These are phyloP conservation scores for Apiospora rasikravindrae DNA, from an alignment of 2,329 filamentous ascomycete species.

Conservation along the genomic window DNA sequence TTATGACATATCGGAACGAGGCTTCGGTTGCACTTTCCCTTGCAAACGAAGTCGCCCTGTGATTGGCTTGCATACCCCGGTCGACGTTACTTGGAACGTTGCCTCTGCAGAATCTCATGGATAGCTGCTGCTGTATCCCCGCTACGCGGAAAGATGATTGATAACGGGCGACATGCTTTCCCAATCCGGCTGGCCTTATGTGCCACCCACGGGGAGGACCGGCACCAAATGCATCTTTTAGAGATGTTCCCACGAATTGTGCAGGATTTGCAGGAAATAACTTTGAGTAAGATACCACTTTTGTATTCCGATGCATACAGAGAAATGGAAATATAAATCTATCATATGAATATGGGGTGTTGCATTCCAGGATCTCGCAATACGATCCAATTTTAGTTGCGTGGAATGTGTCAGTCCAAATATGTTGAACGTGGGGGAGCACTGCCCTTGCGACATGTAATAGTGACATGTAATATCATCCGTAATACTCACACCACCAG, in stretches of 20 bases:
- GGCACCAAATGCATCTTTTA: neutral
- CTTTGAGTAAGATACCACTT: no score
- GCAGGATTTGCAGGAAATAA: no score
- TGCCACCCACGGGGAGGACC: neutral
- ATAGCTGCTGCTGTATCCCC: neutral
- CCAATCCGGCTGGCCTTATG: neutral
- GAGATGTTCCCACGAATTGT: no score
- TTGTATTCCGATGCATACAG: no score
- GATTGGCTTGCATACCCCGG: neutral
- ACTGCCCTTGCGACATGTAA: neutral
- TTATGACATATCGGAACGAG: neutral
- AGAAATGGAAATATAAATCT: no score
- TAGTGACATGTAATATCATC: neutral
- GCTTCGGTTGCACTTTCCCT: neutral
- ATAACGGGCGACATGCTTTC: neutral
- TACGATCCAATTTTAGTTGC: neutral
- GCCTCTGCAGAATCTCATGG: neutral
- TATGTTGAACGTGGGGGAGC: neutral
- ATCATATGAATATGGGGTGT: no score
- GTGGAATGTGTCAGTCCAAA: neutral
- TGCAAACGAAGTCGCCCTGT: neutral
- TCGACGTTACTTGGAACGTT: neutral
- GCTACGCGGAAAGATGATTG: neutral
- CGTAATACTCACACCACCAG: neutral
- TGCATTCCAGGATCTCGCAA: no score